A percentile compares a stretch with the other conserved stretches of the same genome.
Evolutionary conservation across 331 rosid genomes (phyloP).

Genomic region (Malus hybrid): DNA sequence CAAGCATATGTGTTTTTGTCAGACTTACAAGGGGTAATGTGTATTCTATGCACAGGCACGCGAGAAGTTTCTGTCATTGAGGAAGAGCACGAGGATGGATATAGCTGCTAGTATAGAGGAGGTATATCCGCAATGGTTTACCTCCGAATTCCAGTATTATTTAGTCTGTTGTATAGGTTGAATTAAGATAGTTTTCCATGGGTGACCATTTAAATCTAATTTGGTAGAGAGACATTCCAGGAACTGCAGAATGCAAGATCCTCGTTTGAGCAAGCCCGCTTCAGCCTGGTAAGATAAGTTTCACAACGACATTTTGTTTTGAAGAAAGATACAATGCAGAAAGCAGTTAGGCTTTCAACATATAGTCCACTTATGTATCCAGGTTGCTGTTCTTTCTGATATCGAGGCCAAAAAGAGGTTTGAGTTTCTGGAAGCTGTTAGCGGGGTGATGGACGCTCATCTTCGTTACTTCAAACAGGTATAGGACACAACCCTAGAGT

Average conservation of each 20-base stretch:
- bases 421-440: conserved; percentile 59
- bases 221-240: conserved; percentile 63
- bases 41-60: conserved; percentile 60
- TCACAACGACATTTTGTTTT: conserved; percentile 5
- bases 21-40: conserved; percentile 4
- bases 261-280: conserved; percentile 73
- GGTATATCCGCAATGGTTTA: conserved; percentile 32
- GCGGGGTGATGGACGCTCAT: conserved; percentile 72
- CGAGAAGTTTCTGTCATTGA: conserved; percentile 59
- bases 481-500: conserved; percentile 2
- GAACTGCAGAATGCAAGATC: conserved; percentile 55
- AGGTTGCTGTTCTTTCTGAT: conserved; percentile 53
- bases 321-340: conserved; percentile 7
- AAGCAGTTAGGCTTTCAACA: conserved; percentile 19
- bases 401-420: conserved; percentile 56
- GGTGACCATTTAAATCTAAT: conserved; percentile 47
- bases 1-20: not conserved
- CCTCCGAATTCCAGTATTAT: not conserved
- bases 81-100: conserved; percentile 63
- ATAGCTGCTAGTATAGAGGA: conserved; percentile 51
- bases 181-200: conserved; percentile 16
- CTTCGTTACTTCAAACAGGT: conserved; percentile 79
- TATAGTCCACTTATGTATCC: conserved; percentile 13
- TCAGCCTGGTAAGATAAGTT: conserved; percentile 56
- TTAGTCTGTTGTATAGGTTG: conserved; percentile 8